Conservation (phyloP, 2,329 filamentous ascomycete genomes). For the Botrytis tulipae region DNA sequence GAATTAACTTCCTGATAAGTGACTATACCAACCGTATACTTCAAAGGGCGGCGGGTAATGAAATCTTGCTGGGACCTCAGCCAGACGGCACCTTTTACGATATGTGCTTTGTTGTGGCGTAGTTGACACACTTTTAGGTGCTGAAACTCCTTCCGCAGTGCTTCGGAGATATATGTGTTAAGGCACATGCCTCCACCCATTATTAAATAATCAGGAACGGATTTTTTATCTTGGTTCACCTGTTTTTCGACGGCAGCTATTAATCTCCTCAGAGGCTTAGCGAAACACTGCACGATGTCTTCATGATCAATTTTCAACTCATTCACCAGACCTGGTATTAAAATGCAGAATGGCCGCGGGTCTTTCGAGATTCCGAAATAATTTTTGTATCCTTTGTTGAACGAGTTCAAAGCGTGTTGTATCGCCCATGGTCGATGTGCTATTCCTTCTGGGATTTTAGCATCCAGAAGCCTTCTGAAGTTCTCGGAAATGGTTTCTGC, state of each 20-base stretch:
- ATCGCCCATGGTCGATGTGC: not conserved
- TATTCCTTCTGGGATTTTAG: not conserved
- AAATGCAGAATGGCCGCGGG: not conserved
- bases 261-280: not conserved
- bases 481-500: slow-evolving; percentile 14
- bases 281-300: not conserved
- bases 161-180: not conserved
- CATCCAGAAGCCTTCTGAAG: not conserved
- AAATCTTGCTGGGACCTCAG: not conserved
- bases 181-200: not conserved
- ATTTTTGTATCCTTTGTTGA: not conserved
- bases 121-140: not conserved
- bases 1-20: not conserved
- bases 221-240: not conserved
- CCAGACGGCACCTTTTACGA: not conserved
- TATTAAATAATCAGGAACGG: not conserved
- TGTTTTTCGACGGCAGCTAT: not conserved
- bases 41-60: not conserved
- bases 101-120: not conserved
- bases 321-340: not conserved
- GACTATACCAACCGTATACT: not conserved
- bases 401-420: not conserved
- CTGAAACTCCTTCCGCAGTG: not conserved
- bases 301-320: not conserved
- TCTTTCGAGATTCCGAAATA: not conserved